Evolutionary conservation across 176 grass and related monocot species (phyloP).

Genomic region (Phyllostachys edulis): DNA sequence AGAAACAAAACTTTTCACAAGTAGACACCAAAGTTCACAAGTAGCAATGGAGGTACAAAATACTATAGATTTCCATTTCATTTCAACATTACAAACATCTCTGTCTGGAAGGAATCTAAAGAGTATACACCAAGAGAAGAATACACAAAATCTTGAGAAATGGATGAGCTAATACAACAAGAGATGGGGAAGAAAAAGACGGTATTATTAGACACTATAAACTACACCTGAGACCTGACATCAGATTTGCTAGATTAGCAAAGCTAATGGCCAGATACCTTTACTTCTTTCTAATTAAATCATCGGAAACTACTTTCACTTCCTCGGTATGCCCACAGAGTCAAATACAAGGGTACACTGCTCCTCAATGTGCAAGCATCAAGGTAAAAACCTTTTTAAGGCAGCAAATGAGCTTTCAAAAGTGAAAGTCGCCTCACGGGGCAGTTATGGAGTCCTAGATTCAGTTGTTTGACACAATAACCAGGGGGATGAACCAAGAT

Average conservation of each 20-base stretch:
- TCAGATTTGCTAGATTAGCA: conserved; percentile 1
- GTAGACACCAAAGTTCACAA: neutral
- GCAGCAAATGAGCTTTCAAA: neutral
- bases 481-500: conserved; percentile 39
- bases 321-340: neutral
- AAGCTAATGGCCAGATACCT: neutral
- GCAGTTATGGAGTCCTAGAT: neutral
- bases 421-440: neutral
- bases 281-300: neutral
- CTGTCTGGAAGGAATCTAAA: neutral
- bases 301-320: neutral
- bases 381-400: neutral
- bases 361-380: neutral
- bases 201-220: neutral
- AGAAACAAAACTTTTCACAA: neutral
- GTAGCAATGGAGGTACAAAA: neutral
- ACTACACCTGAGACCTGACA: neutral
- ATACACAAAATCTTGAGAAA: neutral
- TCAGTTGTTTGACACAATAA: neutral
- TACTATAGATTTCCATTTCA: neutral
- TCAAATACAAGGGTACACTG: neutral
- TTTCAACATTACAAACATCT: neutral
- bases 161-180: neutral
- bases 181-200: neutral
- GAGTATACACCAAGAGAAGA: neutral